phyloP scores from a whole-genome alignment of 2,329 filamentous ascomycete species.

The Dactylellina sp. region DNA sequence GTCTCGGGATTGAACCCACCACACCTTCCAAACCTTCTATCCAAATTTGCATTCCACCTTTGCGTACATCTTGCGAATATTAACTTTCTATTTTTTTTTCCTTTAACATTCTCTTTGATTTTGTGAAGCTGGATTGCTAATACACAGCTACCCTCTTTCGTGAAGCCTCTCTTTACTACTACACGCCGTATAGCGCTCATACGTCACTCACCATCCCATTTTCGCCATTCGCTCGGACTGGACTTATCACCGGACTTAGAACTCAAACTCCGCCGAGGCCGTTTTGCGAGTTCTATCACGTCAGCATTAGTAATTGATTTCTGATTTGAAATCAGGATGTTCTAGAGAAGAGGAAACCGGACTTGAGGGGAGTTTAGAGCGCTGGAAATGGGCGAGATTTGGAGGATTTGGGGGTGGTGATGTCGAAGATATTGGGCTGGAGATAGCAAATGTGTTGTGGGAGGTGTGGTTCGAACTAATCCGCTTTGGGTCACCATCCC shows the following conservation, averaged over 20 bases:
- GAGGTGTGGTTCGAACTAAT: slow-evolving; percentile 4
- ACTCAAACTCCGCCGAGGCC: slow-evolving; percentile 38
- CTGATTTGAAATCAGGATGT: slow-evolving; percentile 42
- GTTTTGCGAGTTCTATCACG: slow-evolving; percentile 16
- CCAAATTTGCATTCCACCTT: no score
- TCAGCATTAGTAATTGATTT: slow-evolving; percentile 28
- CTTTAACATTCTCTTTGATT: no score
- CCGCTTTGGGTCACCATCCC: slow-evolving; percentile 26
- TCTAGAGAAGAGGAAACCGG: neutral
- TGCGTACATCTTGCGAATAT: no score
- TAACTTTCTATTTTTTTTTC: no score
- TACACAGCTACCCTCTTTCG: no score
- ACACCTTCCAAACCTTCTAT: no score
- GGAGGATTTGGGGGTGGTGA: slow-evolving; percentile 6
- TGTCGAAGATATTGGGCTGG: slow-evolving; percentile 7
- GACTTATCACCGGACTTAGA: slow-evolving; percentile 51
- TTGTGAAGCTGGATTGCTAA: no score
- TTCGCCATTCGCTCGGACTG: slow-evolving; percentile 5
- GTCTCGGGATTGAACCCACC: no score
- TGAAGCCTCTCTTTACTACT: no score
- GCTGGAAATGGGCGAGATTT: slow-evolving; percentile 32
- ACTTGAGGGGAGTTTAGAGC: slow-evolving; percentile 34
- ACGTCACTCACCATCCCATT: neutral
- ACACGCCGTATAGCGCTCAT: neutral
- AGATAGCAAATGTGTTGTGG: slow-evolving; percentile 45